These are phyloP conservation scores for Gracilaria domingensis DNA, from an alignment of 23 red algal species.

Conservation along the genomic window DNA sequence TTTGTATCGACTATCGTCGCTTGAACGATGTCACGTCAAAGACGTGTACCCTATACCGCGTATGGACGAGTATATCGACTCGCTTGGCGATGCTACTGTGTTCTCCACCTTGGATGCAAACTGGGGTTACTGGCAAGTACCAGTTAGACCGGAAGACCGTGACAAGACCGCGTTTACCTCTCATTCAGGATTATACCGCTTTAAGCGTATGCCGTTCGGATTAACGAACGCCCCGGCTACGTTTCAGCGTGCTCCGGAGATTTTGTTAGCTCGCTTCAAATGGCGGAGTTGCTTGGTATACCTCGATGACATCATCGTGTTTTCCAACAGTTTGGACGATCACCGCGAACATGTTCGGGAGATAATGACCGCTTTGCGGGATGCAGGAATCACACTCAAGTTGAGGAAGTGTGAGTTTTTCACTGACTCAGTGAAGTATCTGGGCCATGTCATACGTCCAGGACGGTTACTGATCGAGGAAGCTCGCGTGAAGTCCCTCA, in stretches of 20 bases:
- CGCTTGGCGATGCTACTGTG: background rate
- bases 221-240: background rate
- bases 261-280: background rate
- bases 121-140: conserved; percentile 48
- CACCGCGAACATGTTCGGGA: too few relatives aligned
- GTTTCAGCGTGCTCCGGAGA: background rate
- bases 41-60: conserved; percentile 23
- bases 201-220: background rate
- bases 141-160: background rate
- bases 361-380: too few relatives aligned
- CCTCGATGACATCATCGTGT: too few relatives aligned
- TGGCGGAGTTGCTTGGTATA: too few relatives aligned
- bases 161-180: conserved; percentile 23
- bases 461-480: too few relatives aligned
- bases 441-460: too few relatives aligned
- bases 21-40: conserved; percentile 1
- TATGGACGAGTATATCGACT: conserved; percentile 53
- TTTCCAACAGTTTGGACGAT: too few relatives aligned
- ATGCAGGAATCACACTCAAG: too few relatives aligned
- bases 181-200: background rate
- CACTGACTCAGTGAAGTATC: too few relatives aligned
- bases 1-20: conserved; percentile 32
- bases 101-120: conserved; percentile 26
- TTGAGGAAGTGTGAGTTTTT: too few relatives aligned
- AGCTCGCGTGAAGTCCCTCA: background rate